Evolutionary conservation across 345 rosid species (phyloP).

Genomic region (Melaleuca alternifolia): DNA sequence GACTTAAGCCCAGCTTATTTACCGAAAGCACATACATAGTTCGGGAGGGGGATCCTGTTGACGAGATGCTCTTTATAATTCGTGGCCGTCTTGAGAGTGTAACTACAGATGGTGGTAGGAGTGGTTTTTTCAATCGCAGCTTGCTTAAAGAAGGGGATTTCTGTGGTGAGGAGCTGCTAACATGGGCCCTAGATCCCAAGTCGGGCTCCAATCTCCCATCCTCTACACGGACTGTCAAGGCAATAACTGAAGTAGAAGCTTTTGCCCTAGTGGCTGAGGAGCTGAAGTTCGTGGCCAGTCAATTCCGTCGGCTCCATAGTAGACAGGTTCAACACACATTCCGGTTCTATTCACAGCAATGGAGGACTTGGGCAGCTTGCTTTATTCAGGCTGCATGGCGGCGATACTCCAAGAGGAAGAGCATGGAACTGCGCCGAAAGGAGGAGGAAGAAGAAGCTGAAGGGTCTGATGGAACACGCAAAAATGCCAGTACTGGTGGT

Average conservation of each 20-base stretch:
- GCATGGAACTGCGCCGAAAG: constrained; percentile 55
- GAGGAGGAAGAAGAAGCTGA: constrained; percentile 62
- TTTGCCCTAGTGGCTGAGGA: constrained; percentile 88
- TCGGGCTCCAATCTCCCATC: constrained; percentile 80
- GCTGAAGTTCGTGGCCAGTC: constrained; percentile 87
- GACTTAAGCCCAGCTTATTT: constrained; percentile 75
- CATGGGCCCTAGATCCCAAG: constrained; percentile 98
- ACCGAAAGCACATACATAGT: constrained; percentile 74
- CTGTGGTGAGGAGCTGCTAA: constrained; percentile 92
- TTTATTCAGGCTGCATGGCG: constrained; percentile 98
- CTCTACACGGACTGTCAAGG: constrained; percentile 94
- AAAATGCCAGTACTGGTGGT: constrained; percentile 22
- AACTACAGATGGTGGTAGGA: constrained; percentile 94
- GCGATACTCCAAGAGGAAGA: constrained; percentile 70
- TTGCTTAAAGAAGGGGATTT: constrained; percentile 85
- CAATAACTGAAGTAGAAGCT: constrained; percentile 80
- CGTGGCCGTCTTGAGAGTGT: constrained; percentile 95
- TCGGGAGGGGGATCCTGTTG: constrained; percentile 94
- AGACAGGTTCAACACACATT: constrained; percentile 96
- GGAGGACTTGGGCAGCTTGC: constrained; percentile 99
- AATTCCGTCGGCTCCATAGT: constrained; percentile 89
- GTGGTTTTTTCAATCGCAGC: constrained; percentile 84
- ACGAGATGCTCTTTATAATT: constrained; percentile 93
- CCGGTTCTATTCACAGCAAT: constrained; percentile 92
- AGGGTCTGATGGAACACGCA: constrained; percentile 21